Evolutionary conservation across 352 stramenopile species (phyloP).

Genomic region (Phytophthora nicotianae): DNA sequence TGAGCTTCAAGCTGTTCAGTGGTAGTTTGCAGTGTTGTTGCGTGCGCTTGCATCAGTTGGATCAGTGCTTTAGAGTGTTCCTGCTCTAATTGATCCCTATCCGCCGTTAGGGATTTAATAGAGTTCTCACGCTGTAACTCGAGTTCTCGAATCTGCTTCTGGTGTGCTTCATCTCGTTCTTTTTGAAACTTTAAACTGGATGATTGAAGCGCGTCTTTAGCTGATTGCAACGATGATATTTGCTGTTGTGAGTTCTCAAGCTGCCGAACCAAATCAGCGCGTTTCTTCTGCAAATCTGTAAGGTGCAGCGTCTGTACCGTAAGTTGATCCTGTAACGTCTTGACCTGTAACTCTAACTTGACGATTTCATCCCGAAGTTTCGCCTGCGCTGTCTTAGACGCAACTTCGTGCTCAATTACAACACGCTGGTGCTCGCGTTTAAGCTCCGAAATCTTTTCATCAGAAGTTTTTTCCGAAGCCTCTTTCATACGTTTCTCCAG

Average conservation of each 20-base stretch:
- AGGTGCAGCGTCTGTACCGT: conserved; percentile 15
- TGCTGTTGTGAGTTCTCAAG: conserved; percentile 36
- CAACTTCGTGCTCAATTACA: conserved; percentile 24
- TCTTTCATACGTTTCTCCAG: conserved; percentile 20
- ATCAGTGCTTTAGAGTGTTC: conserved; percentile 20
- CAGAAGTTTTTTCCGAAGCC: conserved; percentile 19
- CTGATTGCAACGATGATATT: conserved; percentile 23
- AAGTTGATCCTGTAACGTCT: conserved; percentile 30
- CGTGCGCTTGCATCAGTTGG: conserved; percentile 27
- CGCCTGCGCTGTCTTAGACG: conserved; percentile 20
- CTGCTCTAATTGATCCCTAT: conserved; percentile 33
- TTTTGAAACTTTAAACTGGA: conserved; percentile 40
- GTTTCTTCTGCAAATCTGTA: conserved; percentile 26
- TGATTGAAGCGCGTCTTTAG: conserved; percentile 42
- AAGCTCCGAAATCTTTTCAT: conserved; percentile 34
- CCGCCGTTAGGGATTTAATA: conserved; percentile 12
- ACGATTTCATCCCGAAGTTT: conserved; percentile 22
- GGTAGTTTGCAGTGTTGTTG: conserved; percentile 16
- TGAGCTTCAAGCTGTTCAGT: conserved; percentile 24
- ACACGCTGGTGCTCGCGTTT: conserved; percentile 28
- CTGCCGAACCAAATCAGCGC: conserved; percentile 18
- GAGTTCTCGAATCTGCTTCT: conserved; percentile 46
- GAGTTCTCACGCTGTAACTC: conserved; percentile 32
- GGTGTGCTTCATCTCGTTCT: conserved; percentile 46
- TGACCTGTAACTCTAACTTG: conserved; percentile 20